phyloP scores from a whole-genome alignment of 1,284 basidiomycete genomes.

The Cystobasidium sp. region DNA sequence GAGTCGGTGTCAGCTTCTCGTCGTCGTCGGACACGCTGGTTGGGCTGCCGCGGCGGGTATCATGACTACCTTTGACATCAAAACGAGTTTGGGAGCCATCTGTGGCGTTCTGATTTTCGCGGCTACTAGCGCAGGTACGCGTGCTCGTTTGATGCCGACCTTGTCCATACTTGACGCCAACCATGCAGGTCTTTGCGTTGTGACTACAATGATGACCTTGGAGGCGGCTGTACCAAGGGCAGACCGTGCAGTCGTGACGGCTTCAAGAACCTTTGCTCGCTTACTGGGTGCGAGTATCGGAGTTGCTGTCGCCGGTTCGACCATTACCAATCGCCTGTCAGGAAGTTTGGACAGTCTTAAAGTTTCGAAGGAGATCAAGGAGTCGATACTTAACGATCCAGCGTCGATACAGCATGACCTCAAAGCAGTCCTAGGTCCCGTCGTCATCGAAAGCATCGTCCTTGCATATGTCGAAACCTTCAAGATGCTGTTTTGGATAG shows the following conservation, averaged over 20 bases:
- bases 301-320: conserved; percentile 21
- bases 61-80: conserved; percentile 13
- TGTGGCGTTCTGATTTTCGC: conserved; percentile 23
- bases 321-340: conserved; percentile 13
- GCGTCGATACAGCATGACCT: conserved; percentile 22
- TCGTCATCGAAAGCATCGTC: conserved; percentile 2
- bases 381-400: conserved; percentile 21
- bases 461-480: conserved; percentile 28
- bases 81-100: conserved; percentile 12
- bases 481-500: conserved; percentile 26
- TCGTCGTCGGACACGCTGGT: conserved; percentile 20
- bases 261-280: conserved; percentile 12
- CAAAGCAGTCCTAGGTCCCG: background rate
- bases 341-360: background rate
- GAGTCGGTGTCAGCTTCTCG: background rate
- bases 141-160: background rate
- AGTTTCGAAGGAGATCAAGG: background rate
- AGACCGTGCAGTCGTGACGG: conserved; percentile 25
- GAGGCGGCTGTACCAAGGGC: conserved; percentile 20
- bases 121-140: conserved; percentile 24
- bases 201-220: conserved; percentile 15
- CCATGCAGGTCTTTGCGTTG: conserved; percentile 16
- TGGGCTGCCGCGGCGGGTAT: conserved; percentile 26
- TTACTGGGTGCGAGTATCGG: conserved; percentile 27
- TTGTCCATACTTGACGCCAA: too few species aligned